Evolutionary conservation across 129 eudicot species (phyloP).

Genomic region (Ambrosia artemisiifolia): DNA sequence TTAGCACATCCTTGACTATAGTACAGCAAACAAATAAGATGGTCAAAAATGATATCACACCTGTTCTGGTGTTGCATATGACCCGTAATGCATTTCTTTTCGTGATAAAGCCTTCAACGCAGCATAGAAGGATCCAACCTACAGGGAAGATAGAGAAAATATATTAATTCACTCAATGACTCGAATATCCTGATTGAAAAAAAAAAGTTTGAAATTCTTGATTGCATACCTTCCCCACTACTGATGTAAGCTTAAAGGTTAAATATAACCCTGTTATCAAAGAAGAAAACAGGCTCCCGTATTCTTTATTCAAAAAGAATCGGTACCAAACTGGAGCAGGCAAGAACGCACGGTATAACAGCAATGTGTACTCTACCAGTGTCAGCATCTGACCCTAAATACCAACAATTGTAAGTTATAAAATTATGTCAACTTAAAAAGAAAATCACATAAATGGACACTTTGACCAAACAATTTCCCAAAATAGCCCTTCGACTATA

Average conservation of each 20-base stretch:
- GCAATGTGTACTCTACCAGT: slow-evolving; percentile 51
- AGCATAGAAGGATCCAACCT: slow-evolving; percentile 57
- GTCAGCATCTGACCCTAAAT: slow-evolving; percentile 63
- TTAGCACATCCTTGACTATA: not conserved
- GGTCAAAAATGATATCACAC: slow-evolving; percentile 22
- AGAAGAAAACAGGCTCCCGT: slow-evolving; percentile 69
- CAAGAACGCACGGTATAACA: slow-evolving; percentile 63
- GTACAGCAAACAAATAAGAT: not conserved
- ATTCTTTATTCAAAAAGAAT: slow-evolving; percentile 64
- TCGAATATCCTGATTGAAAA: not conserved
- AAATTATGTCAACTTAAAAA: not conserved
- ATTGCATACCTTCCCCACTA: slow-evolving; percentile 51
- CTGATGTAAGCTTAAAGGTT: slow-evolving; percentile 65
- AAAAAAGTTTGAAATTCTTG: not conserved
- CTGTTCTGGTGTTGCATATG: slow-evolving; percentile 66
- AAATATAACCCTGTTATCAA: slow-evolving; percentile 57
- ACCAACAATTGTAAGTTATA: not conserved
- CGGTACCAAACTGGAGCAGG: slow-evolving; percentile 78
- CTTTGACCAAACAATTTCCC: not conserved
- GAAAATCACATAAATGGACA: not conserved
- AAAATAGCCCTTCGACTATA: not conserved
- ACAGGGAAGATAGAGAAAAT: slow-evolving; percentile 6
- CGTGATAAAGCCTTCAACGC: slow-evolving; percentile 64
- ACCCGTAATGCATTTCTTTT: slow-evolving; percentile 67
- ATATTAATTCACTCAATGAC: not conserved